Evolutionary conservation across 1,284 basidiomycete genomes (phyloP).

Genomic region (Trichosporon sp.): DNA sequence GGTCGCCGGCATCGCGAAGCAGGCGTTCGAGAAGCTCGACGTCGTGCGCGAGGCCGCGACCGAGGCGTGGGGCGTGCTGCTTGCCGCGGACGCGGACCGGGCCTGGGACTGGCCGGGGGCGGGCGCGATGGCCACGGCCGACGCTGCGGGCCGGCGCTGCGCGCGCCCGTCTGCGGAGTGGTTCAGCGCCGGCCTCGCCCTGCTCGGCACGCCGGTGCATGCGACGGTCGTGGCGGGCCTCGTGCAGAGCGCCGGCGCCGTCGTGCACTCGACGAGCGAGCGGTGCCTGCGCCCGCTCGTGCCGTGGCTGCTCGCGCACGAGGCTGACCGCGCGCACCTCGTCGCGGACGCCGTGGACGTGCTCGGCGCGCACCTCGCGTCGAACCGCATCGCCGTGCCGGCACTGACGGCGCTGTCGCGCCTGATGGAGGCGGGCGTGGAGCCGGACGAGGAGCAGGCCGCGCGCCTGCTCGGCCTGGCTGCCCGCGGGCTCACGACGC

Average conservation of each 20-base stretch:
- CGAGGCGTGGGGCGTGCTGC: slow-evolving; percentile 51
- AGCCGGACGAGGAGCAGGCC: background rate
- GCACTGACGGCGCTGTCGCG: slow-evolving; percentile 68
- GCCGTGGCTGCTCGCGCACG: slow-evolving; percentile 49
- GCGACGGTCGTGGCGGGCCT: slow-evolving; percentile 64
- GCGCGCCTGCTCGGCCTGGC: slow-evolving; percentile 15
- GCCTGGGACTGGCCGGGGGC: slow-evolving; percentile 15
- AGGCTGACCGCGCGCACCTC: slow-evolving; percentile 54
- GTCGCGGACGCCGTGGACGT: slow-evolving; percentile 59
- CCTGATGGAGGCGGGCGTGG: slow-evolving; percentile 59
- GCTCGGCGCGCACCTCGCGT: slow-evolving; percentile 54
- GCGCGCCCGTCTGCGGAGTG: slow-evolving; percentile 6
- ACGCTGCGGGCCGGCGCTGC: slow-evolving; percentile 31
- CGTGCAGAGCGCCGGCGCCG: slow-evolving; percentile 70
- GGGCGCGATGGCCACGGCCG: slow-evolving; percentile 25
- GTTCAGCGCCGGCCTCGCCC: slow-evolving; percentile 12
- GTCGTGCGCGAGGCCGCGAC: slow-evolving; percentile 79
- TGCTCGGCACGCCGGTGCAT: slow-evolving; percentile 13
- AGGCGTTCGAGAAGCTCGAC: slow-evolving; percentile 85
- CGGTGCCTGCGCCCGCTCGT: slow-evolving; percentile 62
- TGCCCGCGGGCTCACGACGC: slow-evolving; percentile 26
- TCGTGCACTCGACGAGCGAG: slow-evolving; percentile 71
- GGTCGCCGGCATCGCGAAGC: slow-evolving; percentile 70
- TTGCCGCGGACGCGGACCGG: slow-evolving; percentile 4
- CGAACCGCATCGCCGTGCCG: slow-evolving; percentile 70